Evolutionary conservation across 176 grass and related monocot genomes (phyloP).

Genomic region (Oryza punctata): DNA sequence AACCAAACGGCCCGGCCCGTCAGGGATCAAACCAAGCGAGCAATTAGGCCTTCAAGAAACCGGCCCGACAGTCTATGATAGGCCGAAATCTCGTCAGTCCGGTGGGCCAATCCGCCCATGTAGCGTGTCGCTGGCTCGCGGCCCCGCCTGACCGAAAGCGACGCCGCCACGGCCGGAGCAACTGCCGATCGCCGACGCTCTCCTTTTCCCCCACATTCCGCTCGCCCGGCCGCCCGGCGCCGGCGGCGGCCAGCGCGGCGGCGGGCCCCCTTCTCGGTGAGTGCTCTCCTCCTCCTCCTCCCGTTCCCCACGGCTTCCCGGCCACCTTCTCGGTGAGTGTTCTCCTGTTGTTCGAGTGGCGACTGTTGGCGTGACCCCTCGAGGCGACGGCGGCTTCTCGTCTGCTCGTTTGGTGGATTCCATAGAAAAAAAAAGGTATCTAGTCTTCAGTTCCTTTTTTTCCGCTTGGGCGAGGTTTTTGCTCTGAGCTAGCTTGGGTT

Average conservation of each 20-base stretch:
- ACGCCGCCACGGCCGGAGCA: neutral
- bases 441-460: neutral
- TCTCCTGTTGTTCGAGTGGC: neutral
- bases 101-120: no score
- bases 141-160: neutral
- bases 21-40: no score
- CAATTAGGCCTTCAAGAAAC: no score
- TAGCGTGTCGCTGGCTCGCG: no score
- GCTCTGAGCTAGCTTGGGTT: neutral
- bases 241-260: neutral
- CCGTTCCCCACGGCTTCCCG: neutral
- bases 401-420: neutral
- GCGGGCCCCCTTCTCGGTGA: constrained; percentile 16
- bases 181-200: neutral
- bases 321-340: no score
- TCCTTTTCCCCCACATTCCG: no score
- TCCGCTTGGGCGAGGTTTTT: neutral
- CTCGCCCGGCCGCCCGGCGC: neutral
- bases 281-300: neutral
- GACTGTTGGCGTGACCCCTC: neutral
- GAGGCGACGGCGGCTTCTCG: neutral
- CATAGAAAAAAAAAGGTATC: neutral
- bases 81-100: no score
- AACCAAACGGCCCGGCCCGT: no score
- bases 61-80: no score